Base-by-base conservation (phyloP, 108 stramenopile species). In the Pseudonitzschia multistriata region DNA sequence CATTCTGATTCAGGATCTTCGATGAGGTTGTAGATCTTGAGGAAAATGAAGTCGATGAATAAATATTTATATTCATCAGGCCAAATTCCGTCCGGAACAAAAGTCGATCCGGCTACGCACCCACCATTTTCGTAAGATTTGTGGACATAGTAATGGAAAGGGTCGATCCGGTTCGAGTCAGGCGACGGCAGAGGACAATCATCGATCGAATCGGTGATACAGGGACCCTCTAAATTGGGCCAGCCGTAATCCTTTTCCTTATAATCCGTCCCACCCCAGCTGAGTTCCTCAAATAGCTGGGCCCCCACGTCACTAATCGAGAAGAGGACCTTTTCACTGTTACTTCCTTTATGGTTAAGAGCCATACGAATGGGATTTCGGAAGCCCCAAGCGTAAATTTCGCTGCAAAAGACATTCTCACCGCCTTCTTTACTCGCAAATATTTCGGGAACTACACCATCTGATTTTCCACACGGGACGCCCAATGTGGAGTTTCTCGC, bases 341-440 rank as follows among this genome's bases (percentile, higher is more conserved):
- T 34, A 35, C 73, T 74, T 5, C 21, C 14, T 33, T 3, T 15
- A 15, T 52, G 42, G 56, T 79, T 56, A 30, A 71, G 35, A 1
- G 69, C 68, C 31, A 79, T 56, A 10, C 70, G 60, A 19, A 49
- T 70, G 6, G 79, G 74, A 66, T 79, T 79, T 24, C 79, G 73
- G 19, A 79, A 59, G 15, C 79, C 79, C 29, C 37, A 56, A 17
- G 68, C 59, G 30, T 62, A 79, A 25, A 79, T 67, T 62, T 79
- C 73, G 28, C 48, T 33, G 52, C 76, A 78, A 11, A 27, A 27
- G 17, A 8, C 42, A 7, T 53, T 47, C 15, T 37, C 13, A n/a
- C 11, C 11, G 4, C 5, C 3, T 5, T 22, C 34, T 13, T 39
- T 37, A 19, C 25, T 27, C 8, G 13, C 28, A 6, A 13, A n/a